Conservation (phyloP, 2,329 filamentous ascomycete genomes). For the Microcyclospora pomicola region DNA sequence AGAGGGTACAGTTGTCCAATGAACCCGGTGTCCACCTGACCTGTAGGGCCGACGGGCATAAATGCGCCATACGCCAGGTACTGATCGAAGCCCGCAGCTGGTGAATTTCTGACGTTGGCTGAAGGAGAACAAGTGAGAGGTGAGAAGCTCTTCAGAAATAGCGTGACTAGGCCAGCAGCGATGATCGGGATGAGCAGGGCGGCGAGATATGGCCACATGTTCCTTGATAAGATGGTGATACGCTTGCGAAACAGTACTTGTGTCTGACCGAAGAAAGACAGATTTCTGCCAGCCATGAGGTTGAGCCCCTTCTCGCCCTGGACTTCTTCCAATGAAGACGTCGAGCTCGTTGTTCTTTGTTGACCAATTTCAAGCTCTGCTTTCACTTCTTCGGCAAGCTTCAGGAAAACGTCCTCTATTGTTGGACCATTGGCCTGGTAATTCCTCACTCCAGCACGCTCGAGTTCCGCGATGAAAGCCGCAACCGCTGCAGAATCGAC, state of each 20-base stretch:
- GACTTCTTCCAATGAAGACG: slow-evolving; percentile 10
- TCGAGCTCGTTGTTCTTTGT: slow-evolving; percentile 7
- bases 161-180: slow-evolving; percentile 62
- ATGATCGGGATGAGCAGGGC: slow-evolving; percentile 67
- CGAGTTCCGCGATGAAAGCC: slow-evolving; percentile 54
- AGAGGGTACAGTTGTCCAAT: slow-evolving; percentile 18
- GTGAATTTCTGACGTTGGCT: slow-evolving; percentile 13
- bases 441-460: slow-evolving; percentile 52
- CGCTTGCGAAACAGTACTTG: slow-evolving; percentile 67
- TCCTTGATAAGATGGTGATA: slow-evolving; percentile 60
- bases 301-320: slow-evolving; percentile 18
- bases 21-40: slow-evolving; percentile 17
- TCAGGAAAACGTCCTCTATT: slow-evolving; percentile 84
- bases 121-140: slow-evolving; percentile 35
- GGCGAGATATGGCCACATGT: slow-evolving; percentile 60
- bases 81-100: slow-evolving; percentile 10
- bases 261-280: slow-evolving; percentile 57
- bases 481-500: slow-evolving; percentile 57
- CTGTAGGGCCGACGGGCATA: slow-evolving; percentile 29
- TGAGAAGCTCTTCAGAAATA: slow-evolving; percentile 52
- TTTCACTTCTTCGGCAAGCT: slow-evolving; percentile 66
- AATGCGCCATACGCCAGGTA: slow-evolving; percentile 9
- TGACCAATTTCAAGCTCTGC: slow-evolving; percentile 31
- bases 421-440: slow-evolving; percentile 82
- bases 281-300: slow-evolving; percentile 54